A percentile compares a stretch with the other conserved stretches of the same genome.
Evolutionary conservation across 2,329 filamentous ascomycete genomes (phyloP).

Genomic region (Xylariaceae sp.): DNA sequence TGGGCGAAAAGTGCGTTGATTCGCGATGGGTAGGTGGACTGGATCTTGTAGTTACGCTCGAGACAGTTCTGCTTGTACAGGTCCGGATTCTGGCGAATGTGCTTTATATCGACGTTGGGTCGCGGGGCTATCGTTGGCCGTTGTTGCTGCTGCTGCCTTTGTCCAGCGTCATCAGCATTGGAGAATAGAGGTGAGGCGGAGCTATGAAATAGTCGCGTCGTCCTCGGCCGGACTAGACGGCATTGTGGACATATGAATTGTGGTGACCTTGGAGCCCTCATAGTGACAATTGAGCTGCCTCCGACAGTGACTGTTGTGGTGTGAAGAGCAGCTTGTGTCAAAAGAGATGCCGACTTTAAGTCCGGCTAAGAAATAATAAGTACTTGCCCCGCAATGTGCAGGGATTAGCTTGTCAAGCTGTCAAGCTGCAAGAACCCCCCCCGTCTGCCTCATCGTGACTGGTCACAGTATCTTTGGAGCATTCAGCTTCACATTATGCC

Average conservation of each 20-base stretch:
- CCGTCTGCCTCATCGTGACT: too few relatives aligned
- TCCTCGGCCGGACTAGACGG: constrained; percentile 29
- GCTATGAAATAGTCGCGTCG: constrained; percentile 27
- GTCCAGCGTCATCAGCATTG: constrained; percentile 5
- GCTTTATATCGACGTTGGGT: constrained; percentile 80
- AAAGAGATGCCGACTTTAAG: too few relatives aligned
- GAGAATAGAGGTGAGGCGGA: constrained; percentile 28
- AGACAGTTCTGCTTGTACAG: constrained; percentile 83
- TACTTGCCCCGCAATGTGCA: too few relatives aligned
- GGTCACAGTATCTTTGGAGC: too few relatives aligned
- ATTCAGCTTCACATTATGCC: too few relatives aligned
- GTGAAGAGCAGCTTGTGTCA: too few relatives aligned
- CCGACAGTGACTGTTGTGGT: too few relatives aligned
- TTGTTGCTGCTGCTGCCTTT: constrained; percentile 23
- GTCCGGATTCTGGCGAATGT: constrained; percentile 84
- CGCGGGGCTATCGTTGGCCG: constrained; percentile 78
- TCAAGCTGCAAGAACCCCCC: too few relatives aligned
- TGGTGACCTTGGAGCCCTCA: constrained; percentile 29
- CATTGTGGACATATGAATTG: constrained; percentile 39
- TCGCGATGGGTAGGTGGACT: constrained; percentile 59
- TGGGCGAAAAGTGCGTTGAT: constrained; percentile 63
- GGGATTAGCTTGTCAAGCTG: too few relatives aligned
- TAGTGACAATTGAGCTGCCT: constrained; percentile 24
- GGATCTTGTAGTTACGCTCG: constrained; percentile 78
- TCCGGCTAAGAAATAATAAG: too few relatives aligned